phyloP scores from a whole-genome alignment of 2,329 filamentous ascomycete genomes.

The Piedraia hortae region DNA sequence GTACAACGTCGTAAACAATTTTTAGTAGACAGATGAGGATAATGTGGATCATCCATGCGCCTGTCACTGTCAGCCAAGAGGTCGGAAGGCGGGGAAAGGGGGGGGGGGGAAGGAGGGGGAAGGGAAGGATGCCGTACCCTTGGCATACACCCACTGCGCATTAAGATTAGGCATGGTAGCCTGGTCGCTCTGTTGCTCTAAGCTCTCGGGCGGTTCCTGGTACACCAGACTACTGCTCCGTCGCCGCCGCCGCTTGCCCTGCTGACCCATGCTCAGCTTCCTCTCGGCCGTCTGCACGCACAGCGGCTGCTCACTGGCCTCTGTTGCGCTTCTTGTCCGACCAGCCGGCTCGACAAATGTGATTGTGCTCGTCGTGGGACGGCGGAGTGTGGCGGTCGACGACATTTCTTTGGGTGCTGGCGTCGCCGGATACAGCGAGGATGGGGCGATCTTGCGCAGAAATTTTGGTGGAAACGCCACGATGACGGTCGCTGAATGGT shows the following conservation, averaged over 20 bases:
- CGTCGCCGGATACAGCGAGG: conserved; percentile 8
- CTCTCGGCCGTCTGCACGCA: conserved; percentile 11
- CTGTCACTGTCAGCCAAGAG: conserved; percentile 20
- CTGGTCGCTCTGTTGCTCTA: conserved; percentile 95
- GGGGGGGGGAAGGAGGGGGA: not conserved
- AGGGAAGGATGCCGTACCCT: conserved; percentile 33
- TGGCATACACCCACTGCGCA: conserved; percentile 96
- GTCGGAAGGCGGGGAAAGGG: too few relatives aligned
- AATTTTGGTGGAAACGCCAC: conserved; percentile 5
- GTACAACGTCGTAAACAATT: conserved; percentile 90
- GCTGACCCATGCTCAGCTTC: conserved; percentile 30
- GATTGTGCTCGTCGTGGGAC: conserved; percentile 44
- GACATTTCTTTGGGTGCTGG: conserved; percentile 68
- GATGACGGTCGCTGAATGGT: conserved; percentile 2
- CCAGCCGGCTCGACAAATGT: conserved; percentile 51
- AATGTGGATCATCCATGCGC: conserved; percentile 92
- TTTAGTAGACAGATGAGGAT: conserved; percentile 78
- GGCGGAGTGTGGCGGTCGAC: conserved; percentile 60
- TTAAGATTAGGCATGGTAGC: conserved; percentile 84
- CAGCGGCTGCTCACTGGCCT: conserved; percentile 3
- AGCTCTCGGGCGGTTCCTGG: conserved; percentile 82
- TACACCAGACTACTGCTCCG: conserved; percentile 97
- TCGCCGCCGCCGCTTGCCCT: conserved; percentile 35
- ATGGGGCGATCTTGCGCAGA: conserved; percentile 5
- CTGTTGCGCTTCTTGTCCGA: conserved; percentile 1